phyloP scores from a whole-genome alignment of 2,329 filamentous ascomycete genomes.

The Fusarium nodosum region DNA sequence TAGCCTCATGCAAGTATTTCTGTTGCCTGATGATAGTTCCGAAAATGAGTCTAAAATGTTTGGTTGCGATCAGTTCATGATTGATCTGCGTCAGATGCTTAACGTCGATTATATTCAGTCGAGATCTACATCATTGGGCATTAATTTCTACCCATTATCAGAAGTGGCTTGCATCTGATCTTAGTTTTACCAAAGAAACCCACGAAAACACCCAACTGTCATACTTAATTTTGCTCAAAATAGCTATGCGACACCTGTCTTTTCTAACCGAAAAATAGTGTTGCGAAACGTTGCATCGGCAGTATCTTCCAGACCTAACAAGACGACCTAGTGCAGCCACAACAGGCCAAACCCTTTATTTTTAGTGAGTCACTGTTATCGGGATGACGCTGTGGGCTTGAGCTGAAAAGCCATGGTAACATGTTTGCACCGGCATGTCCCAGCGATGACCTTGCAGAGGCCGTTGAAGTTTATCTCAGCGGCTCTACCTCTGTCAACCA shows the following conservation, averaged over 20 bases:
- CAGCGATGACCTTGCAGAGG: constrained; percentile 10
- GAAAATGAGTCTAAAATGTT: not conserved
- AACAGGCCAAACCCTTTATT: constrained; percentile 21
- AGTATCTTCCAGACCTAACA: constrained; percentile 14
- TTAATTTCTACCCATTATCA: not conserved
- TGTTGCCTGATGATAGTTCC: constrained; percentile 21
- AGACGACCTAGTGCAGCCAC: constrained; percentile 19
- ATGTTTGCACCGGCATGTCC: constrained; percentile 16
- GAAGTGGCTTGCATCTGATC: constrained; percentile 4
- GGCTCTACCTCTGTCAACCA: constrained; percentile 6
- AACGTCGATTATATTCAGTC: constrained; percentile 3
- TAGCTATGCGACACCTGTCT: constrained; percentile 23
- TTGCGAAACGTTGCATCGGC: constrained; percentile 36
- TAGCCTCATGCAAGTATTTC: constrained; percentile 18
- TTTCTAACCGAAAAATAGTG: constrained; percentile 13
- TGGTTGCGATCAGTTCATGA: constrained; percentile 2
- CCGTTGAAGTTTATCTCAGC: constrained; percentile 5
- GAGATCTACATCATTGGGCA: constrained; percentile 11
- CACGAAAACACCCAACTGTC: not conserved
- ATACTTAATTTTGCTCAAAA: constrained; percentile 4
- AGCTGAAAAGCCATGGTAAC: constrained; percentile 22
- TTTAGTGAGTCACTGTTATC: constrained; percentile 15
- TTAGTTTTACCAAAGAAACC: constrained; percentile 5
- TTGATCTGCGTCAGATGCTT: constrained; percentile 22
- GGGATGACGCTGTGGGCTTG: constrained; percentile 26